A percentile compares a stretch with the other conserved stretches of the same genome.
Evolutionary conservation across 305 asterid genomes (phyloP).

Genomic region (Lippia alba): DNA sequence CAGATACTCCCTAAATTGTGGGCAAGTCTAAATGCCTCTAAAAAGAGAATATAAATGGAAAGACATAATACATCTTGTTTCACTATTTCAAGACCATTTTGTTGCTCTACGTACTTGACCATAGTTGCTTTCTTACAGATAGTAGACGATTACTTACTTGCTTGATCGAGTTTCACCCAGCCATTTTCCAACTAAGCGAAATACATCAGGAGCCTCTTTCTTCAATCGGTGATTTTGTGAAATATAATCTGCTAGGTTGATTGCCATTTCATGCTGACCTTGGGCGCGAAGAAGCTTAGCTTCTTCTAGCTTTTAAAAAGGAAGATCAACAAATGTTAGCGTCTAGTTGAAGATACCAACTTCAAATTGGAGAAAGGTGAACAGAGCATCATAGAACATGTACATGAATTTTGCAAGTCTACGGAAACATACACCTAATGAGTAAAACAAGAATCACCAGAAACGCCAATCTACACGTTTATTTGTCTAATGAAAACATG

Average conservation of each 20-base stretch:
- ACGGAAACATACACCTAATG: conserved; percentile 20
- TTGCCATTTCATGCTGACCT: conserved; percentile 96
- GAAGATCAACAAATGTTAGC: conserved; percentile 41
- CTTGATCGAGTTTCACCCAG: conserved; percentile 95
- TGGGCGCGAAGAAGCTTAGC: conserved; percentile 97
- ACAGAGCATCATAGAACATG: conserved; percentile 20
- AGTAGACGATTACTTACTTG: conserved; percentile 63
- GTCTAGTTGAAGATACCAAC: conserved; percentile 26
- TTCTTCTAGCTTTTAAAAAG: conserved; percentile 78
- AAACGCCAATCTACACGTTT: background rate
- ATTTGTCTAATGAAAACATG: background rate
- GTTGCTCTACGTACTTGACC: conserved; percentile 9
- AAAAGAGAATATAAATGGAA: conserved; percentile 8
- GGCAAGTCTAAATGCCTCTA: conserved; percentile 12
- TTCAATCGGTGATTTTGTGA: conserved; percentile 65
- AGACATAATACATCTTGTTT: conserved; percentile 21
- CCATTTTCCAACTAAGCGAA: conserved; percentile 96
- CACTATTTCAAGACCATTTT: conserved; percentile 10
- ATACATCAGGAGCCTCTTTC: conserved; percentile 78
- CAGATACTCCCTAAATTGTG: conserved; percentile 18
- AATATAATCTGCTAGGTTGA: conserved; percentile 89
- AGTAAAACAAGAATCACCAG: conserved; percentile 23
- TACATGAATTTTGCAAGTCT: conserved; percentile 12
- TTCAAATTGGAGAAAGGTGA: conserved; percentile 19
- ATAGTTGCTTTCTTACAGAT: conserved; percentile 3